These are phyloP conservation scores for Botrytis tulipae DNA, from an alignment of 2,329 filamentous ascomycete genomes.

Conservation along the genomic window DNA sequence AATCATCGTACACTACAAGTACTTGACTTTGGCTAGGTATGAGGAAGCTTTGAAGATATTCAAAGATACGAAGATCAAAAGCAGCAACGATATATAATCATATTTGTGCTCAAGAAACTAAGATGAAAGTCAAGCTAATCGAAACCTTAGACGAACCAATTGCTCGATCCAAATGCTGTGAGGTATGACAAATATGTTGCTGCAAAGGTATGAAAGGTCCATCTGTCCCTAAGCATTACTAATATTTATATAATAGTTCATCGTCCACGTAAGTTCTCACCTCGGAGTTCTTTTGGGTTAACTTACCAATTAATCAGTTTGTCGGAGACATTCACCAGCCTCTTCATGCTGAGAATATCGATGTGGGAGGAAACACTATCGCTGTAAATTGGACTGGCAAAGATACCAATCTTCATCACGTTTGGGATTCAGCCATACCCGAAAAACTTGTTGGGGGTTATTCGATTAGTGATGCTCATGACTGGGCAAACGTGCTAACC, in stretches of 20 bases:
- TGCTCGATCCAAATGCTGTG: constrained; percentile 40
- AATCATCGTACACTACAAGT: neutral
- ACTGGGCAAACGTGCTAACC: constrained; percentile 58
- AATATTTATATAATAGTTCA: constrained; percentile 30
- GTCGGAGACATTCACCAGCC: constrained; percentile 70
- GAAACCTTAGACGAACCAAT: constrained; percentile 34
- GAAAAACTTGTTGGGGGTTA: constrained; percentile 62
- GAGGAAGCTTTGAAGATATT: neutral
- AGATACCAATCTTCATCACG: constrained; percentile 64
- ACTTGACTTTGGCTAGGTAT: neutral
- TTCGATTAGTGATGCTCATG: constrained; percentile 48
- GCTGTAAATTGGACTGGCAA: constrained; percentile 58
- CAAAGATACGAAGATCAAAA: neutral
- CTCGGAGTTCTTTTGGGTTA: neutral
- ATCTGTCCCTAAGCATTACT: neutral
- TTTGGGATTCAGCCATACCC: constrained; percentile 71
- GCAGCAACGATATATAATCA: accelerated
- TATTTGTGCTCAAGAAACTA: neutral
- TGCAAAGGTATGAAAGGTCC: constrained; percentile 46
- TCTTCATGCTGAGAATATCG: constrained; percentile 62
- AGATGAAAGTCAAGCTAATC: constrained; percentile 41
- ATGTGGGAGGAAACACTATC: constrained; percentile 67
- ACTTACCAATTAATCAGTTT: constrained; percentile 53
- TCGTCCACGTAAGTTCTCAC: constrained; percentile 37
- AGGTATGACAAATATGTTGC: constrained; percentile 54